A percentile compares a stretch with the other conserved stretches of the same genome.
phyloP scores from a whole-genome alignment of 2,329 filamentous ascomycete species.

The Cercospora zeina region DNA sequence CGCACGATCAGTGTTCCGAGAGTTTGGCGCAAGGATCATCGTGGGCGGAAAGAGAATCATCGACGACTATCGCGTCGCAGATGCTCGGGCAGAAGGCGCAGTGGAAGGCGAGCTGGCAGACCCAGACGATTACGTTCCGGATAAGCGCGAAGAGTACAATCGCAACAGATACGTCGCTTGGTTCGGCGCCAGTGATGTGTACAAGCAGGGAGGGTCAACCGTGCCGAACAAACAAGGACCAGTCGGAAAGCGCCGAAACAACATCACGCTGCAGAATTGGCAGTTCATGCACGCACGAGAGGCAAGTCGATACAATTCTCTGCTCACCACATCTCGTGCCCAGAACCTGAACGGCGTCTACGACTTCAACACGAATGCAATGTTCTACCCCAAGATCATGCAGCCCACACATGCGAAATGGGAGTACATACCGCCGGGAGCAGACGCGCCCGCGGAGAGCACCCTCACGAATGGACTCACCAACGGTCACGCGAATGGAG shows the following conservation, averaged over 20 bases:
- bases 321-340: constrained; percentile 67
- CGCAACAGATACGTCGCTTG: constrained; percentile 98
- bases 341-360: constrained; percentile 76
- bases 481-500: constrained; percentile 34
- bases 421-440: constrained; percentile 64
- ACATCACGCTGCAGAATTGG: constrained; percentile 93
- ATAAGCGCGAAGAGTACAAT: constrained; percentile 85
- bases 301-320: constrained; percentile 83
- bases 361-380: constrained; percentile 88
- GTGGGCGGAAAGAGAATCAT: constrained; percentile 82
- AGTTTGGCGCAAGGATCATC: constrained; percentile 92
- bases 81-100: constrained; percentile 72
- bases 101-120: constrained; percentile 90
- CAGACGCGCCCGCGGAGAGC: constrained; percentile 28
- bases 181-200: constrained; percentile 95
- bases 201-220: constrained; percentile 64
- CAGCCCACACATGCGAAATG: constrained; percentile 86
- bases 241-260: constrained; percentile 77
- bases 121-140: constrained; percentile 76
- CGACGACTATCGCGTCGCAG: constrained; percentile 85
- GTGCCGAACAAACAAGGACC: constrained; percentile 62
- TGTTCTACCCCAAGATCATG: constrained; percentile 84
- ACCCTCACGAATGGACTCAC: constrained; percentile 30
- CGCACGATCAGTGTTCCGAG: constrained; percentile 91
- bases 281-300: constrained; percentile 91